Evolutionary conservation across 2,329 filamentous ascomycete species (phyloP), one percentile per base, ranked within the genome.

Genomic region (Trichophyton benhamiae): DNA sequence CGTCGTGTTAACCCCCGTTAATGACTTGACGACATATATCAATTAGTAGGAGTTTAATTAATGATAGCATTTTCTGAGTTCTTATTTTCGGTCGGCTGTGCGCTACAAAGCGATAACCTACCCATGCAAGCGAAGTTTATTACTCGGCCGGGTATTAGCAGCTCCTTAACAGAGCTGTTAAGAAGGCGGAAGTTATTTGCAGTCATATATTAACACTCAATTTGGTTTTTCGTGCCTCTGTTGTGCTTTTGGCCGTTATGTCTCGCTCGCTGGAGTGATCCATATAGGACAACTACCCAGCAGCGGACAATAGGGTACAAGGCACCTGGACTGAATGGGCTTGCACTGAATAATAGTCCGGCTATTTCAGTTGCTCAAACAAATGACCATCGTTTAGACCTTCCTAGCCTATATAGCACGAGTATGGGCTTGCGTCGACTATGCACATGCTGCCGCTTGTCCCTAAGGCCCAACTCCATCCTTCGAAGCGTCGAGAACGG

Each of bases 41-140:
- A 55, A 55, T 55, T 55, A 55, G 13, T 55, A 55, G 49, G 49
- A 33, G 49, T 55, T 55, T 55, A 55, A 55, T 55, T 36, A 55
- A 55, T 36, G 49, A 55, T 55, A 33, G 49, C 49, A 55, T 55
- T 55, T 55, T 55, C n/a, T 27, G 8, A 33, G 20, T 55, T 55
- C n/a, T 20, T 36, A 9, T 36, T 38, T 2, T 33, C 20, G n/a
- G 41, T 44, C 41, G 15, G 15, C 13, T 8, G 13, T 27, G 13
- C 3, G 9, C 15, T 36, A 38, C 11, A 9, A 44, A 44, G 11
- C 4, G 27, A 33, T 9, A 38, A 13, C 8, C 33, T 38, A 8
- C 3, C 13, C 7, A 4, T 36, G 15, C 2, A 5, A 36, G 49
- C 25, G 27, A n/a, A 13, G n/a, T 8, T 27, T 15, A 25, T 38